Evolutionary conservation across 176 grass and related monocot genomes (phyloP).

Genomic region (Themeda triandra): DNA sequence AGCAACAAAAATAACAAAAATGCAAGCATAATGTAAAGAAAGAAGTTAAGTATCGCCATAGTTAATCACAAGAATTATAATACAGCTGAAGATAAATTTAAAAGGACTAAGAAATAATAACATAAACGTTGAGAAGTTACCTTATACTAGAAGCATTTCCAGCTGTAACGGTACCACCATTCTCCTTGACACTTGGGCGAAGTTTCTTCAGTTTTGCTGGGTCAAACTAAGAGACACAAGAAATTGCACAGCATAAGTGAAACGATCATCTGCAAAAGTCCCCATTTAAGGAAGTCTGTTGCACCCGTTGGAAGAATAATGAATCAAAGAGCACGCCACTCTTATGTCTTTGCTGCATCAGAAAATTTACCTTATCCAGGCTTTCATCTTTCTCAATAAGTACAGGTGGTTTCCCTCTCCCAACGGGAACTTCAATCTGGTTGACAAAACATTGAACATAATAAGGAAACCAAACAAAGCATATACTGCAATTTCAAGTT

Average conservation of each 20-base stretch:
- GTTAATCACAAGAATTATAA: background rate
- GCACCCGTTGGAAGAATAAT: background rate
- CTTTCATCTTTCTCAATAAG: constrained; percentile 89
- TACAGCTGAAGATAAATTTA: background rate
- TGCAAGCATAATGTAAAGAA: background rate
- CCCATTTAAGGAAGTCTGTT: background rate
- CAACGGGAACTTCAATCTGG: constrained; percentile 90
- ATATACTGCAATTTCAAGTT: background rate
- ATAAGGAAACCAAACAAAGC: constrained; percentile 16
- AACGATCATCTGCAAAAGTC: background rate
- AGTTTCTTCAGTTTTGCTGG: constrained; percentile 85
- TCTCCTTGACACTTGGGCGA: constrained; percentile 89
- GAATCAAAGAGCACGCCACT: background rate
- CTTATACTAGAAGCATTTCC: constrained; percentile 78
- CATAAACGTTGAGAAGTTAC: background rate
- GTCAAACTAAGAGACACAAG: constrained; percentile 70
- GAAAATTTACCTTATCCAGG: constrained; percentile 62
- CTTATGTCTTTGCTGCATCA: background rate
- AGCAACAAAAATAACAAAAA: background rate
- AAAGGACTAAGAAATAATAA: background rate
- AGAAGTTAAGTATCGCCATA: background rate
- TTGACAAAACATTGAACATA: constrained; percentile 15
- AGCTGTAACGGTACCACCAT: constrained; percentile 79
- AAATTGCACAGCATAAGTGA: background rate
- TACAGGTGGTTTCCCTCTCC: constrained; percentile 72